phyloP scores from a whole-genome alignment of 2,329 filamentous ascomycete species.

The Ascochyta clinopodiicola region DNA sequence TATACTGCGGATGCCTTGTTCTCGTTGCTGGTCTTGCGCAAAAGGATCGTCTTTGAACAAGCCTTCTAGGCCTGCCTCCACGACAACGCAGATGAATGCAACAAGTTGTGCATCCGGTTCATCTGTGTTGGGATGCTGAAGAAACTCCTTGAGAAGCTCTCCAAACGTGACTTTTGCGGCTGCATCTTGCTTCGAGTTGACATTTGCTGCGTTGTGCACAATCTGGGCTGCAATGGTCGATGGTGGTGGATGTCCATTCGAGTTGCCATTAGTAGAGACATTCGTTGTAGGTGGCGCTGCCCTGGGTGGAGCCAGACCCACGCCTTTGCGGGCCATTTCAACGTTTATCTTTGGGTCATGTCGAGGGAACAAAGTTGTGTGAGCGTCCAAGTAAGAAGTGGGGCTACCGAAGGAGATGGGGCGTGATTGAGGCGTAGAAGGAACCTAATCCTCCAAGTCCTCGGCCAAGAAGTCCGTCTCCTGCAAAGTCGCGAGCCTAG shows the following conservation, averaged over 20 bases:
- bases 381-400: constrained; percentile 6
- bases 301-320: constrained; percentile 40
- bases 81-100: constrained; percentile 83
- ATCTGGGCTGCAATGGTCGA: constrained; percentile 90
- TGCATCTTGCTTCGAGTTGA: constrained; percentile 65
- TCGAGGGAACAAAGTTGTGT: constrained; percentile 12
- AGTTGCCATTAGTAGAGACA: constrained; percentile 24
- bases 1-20: constrained; percentile 74
- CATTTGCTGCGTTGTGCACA: constrained; percentile 77
- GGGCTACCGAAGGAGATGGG: constrained; percentile 3
- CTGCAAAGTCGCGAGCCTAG: neutral
- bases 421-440: neutral
- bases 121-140: constrained; percentile 56
- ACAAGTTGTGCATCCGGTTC: constrained; percentile 77
- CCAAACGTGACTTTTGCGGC: constrained; percentile 77
- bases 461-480: neutral
- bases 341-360: constrained; percentile 35
- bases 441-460: neutral
- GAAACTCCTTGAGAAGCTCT: constrained; percentile 71
- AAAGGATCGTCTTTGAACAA: constrained; percentile 74
- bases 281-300: constrained; percentile 28
- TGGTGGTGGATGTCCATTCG: constrained; percentile 54
- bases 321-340: constrained; percentile 52
- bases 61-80: constrained; percentile 77
- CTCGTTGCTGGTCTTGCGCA: constrained; percentile 62